Percentiles rank a stretch among this genome's conserved stretches.
phyloP scores from a whole-genome alignment of 2,329 filamentous ascomycete species.

The Ophiobolus disseminans region DNA sequence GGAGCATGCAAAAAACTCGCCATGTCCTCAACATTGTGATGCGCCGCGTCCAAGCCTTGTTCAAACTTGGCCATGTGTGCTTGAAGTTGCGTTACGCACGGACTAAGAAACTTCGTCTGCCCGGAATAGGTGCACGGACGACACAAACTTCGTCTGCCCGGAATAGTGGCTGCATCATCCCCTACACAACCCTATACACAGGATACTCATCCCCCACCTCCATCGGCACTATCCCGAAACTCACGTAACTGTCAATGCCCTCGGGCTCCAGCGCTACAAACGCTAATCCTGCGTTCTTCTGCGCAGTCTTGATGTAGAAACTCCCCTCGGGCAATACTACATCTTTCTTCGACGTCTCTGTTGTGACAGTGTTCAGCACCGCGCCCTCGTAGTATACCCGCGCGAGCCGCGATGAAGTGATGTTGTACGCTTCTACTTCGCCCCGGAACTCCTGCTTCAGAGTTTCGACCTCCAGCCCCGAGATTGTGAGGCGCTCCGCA shows the following conservation, averaged over 20 bases:
- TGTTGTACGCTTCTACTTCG: constrained; percentile 44
- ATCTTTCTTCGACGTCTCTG: constrained; percentile 28
- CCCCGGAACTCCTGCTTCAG: constrained; percentile 36
- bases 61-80: too few relatives aligned
- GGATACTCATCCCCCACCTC: constrained; percentile 46
- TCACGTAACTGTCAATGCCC: constrained; percentile 48
- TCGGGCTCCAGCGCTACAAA: constrained; percentile 50
- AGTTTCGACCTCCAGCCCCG: constrained; percentile 44
- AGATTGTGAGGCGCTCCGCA: constrained; percentile 39
- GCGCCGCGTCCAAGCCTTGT: too few relatives aligned
- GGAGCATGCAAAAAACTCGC: too few relatives aligned
- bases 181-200: constrained; percentile 36
- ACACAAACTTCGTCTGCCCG: background rate
- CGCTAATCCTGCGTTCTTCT: constrained; percentile 49
- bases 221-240: constrained; percentile 46
- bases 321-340: constrained; percentile 42
- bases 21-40: too few relatives aligned
- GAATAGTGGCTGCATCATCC: too few relatives aligned
- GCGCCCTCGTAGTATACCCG: constrained; percentile 44
- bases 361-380: constrained; percentile 43
- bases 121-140: too few relatives aligned
- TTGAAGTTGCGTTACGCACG: too few relatives aligned
- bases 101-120: too few relatives aligned
- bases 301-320: constrained; percentile 42
- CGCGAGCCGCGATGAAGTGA: constrained; percentile 38